Evolutionary conservation across 345 rosid species (phyloP).

Genomic region (Populus deltoides): DNA sequence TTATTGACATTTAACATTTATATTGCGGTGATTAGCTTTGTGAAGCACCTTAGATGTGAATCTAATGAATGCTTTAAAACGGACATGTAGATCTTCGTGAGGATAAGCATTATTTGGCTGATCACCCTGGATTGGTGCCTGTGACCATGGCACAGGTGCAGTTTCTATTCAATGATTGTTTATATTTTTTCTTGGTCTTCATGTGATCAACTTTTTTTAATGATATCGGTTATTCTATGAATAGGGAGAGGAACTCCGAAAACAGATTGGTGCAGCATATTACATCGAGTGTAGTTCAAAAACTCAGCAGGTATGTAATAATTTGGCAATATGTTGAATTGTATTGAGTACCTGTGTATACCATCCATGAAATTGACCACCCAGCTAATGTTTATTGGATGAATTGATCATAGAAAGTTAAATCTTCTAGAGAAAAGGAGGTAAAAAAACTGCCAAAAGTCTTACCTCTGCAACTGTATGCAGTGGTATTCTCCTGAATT

Average conservation of each 20-base stretch:
- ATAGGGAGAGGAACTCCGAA: constrained; percentile 97
- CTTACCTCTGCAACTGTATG: not conserved
- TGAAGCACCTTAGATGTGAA: constrained; percentile 6
- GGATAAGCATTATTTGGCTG: constrained; percentile 88
- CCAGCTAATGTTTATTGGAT: not conserved
- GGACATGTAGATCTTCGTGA: constrained; percentile 82
- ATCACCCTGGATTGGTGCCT: constrained; percentile 90
- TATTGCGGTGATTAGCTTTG: constrained; percentile 3
- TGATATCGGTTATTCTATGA: constrained; percentile 1
- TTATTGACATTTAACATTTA: not conserved
- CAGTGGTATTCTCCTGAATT: not conserved
- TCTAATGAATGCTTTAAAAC: constrained; percentile 22
- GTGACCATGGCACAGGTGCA: constrained; percentile 88
- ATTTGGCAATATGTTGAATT: constrained; percentile 10
- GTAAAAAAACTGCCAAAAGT: not conserved
- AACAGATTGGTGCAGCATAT: constrained; percentile 85
- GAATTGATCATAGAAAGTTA: not conserved
- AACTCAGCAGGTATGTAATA: constrained; percentile 80
- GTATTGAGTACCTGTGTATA: not conserved
- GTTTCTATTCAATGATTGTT: constrained; percentile 5
- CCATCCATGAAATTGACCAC: not conserved
- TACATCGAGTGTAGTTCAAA: constrained; percentile 97
- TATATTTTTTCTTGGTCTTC: not conserved
- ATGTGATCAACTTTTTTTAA: constrained; percentile 1
- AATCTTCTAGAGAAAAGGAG: not conserved